Conservation (phyloP, 2,329 filamentous ascomycete species). For the Talaromyces sp. region DNA sequence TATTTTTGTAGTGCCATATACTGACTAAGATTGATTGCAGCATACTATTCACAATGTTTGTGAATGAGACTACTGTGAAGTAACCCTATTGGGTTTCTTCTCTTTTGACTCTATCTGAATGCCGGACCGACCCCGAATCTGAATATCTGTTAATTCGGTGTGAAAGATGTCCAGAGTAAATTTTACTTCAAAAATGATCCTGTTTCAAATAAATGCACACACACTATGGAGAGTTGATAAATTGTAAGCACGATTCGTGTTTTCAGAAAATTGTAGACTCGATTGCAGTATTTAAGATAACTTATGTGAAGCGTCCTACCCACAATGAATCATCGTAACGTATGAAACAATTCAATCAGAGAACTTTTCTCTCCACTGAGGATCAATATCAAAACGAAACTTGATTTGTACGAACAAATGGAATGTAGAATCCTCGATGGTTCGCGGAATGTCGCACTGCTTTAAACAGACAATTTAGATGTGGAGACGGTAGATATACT, state of each 20-base stretch:
- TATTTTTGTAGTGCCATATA: background rate
- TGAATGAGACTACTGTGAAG: background rate
- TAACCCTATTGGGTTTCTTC: background rate
- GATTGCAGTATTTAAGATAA: slow-evolving; percentile 25
- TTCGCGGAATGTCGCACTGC: slow-evolving; percentile 7
- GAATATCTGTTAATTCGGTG: too few species aligned
- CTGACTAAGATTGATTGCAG: background rate
- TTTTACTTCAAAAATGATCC: too few species aligned
- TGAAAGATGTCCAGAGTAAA: too few species aligned
- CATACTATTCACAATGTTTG: background rate
- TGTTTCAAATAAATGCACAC: too few species aligned
- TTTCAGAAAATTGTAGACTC: too few species aligned
- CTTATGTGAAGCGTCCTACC: background rate
- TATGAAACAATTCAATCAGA: background rate
- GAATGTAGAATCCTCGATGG: background rate
- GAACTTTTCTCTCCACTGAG: background rate
- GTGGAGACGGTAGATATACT: background rate
- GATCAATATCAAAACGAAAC: background rate
- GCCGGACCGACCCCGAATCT: too few species aligned
- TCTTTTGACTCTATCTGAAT: too few species aligned
- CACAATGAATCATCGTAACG: background rate
- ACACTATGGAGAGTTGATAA: too few species aligned
- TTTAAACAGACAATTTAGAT: background rate
- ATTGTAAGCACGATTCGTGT: too few species aligned
- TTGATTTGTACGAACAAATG: slow-evolving; percentile 3